Conservation (phyloP, 352 stramenopile species). For the Pythium oligandrum region DNA sequence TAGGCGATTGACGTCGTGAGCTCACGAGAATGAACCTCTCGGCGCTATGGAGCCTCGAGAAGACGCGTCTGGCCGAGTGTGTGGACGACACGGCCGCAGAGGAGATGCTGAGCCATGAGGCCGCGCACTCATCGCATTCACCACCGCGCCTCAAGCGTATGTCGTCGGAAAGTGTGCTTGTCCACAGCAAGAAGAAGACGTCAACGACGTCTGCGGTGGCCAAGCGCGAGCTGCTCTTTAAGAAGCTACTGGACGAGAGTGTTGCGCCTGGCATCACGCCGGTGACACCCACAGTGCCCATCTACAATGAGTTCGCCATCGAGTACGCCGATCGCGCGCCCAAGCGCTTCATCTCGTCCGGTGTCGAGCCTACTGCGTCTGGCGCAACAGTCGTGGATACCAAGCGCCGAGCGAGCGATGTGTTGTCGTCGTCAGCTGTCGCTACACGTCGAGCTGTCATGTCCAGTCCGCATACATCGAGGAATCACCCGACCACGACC, state of each 20-base stretch:
- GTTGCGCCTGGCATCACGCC: slow-evolving; percentile 12
- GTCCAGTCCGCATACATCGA: too few relatives aligned
- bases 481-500: neutral
- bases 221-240: slow-evolving; percentile 26
- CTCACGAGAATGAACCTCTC: slow-evolving; percentile 20
- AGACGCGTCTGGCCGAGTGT: slow-evolving; percentile 25
- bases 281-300: slow-evolving; percentile 1
- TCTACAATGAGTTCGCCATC: slow-evolving; percentile 57
- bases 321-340: slow-evolving; percentile 51
- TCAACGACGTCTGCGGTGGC: slow-evolving; percentile 1
- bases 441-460: neutral
- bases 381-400: neutral
- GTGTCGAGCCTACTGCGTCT: neutral
- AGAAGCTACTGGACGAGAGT: slow-evolving; percentile 35
- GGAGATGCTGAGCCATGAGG: too few relatives aligned
- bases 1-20: neutral
- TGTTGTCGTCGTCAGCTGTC: neutral
- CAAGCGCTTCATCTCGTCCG: slow-evolving; percentile 6
- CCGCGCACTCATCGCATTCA: too few relatives aligned
- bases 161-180: too few relatives aligned
- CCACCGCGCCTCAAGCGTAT: too few relatives aligned
- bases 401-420: neutral
- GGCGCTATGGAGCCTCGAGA: slow-evolving; percentile 50
- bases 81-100: slow-evolving; percentile 1
- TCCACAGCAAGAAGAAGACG: neutral